Percentiles rank a stretch among this genome's conserved stretches.
Conservation (phyloP, 768 basidiomycete species). For the Gymnopilus dilepis region DNA sequence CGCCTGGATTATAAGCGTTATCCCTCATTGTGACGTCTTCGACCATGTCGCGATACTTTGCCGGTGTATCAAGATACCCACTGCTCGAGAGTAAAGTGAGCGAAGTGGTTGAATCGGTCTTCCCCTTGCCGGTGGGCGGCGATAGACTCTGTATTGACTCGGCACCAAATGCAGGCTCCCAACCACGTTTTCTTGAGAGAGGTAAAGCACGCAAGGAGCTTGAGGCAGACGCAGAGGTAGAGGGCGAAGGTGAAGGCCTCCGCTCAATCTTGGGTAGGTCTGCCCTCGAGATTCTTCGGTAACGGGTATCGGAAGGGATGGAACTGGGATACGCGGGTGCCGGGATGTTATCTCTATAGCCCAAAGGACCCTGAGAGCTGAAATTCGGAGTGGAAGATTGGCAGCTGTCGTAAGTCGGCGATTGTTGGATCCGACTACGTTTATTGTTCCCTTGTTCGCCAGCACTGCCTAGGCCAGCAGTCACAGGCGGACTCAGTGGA, state of each 20-base stretch:
- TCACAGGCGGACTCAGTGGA: conserved; percentile 8
- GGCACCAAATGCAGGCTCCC: conserved; percentile 69
- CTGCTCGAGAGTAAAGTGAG: conserved; percentile 53
- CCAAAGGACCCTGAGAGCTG: conserved; percentile 22
- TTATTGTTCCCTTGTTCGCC: conserved; percentile 16
- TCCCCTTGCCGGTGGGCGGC: not conserved
- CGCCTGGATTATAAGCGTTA: conserved; percentile 28
- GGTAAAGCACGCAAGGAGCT: conserved; percentile 41
- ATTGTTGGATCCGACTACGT: conserved; percentile 20
- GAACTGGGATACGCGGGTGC: conserved; percentile 17
- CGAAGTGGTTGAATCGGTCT: conserved; percentile 54
- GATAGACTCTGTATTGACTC: conserved; percentile 18
- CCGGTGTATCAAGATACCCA: conserved; percentile 74
- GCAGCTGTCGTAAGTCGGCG: conserved; percentile 17
- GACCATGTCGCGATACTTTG: conserved; percentile 62
- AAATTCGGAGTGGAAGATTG: conserved; percentile 6
- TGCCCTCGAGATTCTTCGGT: conserved; percentile 21
- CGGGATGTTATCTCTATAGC: conserved; percentile 20
- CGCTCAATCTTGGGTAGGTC: conserved; percentile 32
- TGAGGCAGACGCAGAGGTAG: conserved; percentile 29
- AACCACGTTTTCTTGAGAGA: conserved; percentile 67
- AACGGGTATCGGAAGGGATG: conserved; percentile 17
- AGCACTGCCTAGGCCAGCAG: conserved; percentile 18
- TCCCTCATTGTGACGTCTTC: conserved; percentile 33
- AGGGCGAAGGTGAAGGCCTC: conserved; percentile 32